Percentiles rank a stretch among this genome's conserved stretches.
Evolutionary conservation across 495 filamentous ascomycete species (phyloP).

Genomic region (Patellaria atrata): DNA sequence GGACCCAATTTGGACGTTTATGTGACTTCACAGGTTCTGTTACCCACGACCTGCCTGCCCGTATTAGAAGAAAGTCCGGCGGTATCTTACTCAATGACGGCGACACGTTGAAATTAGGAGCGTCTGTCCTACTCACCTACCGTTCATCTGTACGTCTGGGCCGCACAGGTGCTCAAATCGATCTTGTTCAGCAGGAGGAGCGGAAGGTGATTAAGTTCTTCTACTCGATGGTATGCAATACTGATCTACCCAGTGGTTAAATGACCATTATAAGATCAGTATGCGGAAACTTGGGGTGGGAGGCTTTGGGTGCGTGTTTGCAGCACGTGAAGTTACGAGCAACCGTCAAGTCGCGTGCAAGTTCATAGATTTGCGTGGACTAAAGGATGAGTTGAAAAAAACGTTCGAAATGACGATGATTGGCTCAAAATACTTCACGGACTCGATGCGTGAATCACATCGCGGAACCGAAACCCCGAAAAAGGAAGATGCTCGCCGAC

Average conservation of each 20-base stretch:
- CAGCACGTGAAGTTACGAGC: conserved; percentile 20
- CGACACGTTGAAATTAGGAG: conserved; percentile 21
- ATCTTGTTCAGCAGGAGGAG: neutral
- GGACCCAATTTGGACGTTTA: conserved; percentile 15
- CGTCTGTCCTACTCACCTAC: conserved; percentile 7
- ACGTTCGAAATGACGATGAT: neutral
- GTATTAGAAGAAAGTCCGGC: conserved; percentile 11
- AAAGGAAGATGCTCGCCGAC: neutral
- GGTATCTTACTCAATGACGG: conserved; percentile 24
- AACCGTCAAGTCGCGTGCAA: conserved; percentile 31
- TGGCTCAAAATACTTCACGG: neutral
- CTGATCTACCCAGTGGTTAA: conserved; percentile 17
- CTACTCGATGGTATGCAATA: conserved; percentile 16
- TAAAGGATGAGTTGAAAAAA: neutral
- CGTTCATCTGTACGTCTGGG: conserved; percentile 2
- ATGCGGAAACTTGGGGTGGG: conserved; percentile 24
- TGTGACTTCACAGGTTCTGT: conserved; percentile 4
- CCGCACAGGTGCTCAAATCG: neutral
- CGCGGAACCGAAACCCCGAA: neutral
- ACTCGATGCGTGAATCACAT: neutral
- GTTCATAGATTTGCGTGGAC: conserved; percentile 21
- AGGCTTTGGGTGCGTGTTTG: conserved; percentile 24
- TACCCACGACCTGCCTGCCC: neutral
- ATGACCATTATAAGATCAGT: conserved; percentile 21
- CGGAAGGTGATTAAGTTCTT: conserved; percentile 8